Base-by-base conservation (phyloP, 2,329 filamentous ascomycete genomes). In the Alternaria infectoria region DNA sequence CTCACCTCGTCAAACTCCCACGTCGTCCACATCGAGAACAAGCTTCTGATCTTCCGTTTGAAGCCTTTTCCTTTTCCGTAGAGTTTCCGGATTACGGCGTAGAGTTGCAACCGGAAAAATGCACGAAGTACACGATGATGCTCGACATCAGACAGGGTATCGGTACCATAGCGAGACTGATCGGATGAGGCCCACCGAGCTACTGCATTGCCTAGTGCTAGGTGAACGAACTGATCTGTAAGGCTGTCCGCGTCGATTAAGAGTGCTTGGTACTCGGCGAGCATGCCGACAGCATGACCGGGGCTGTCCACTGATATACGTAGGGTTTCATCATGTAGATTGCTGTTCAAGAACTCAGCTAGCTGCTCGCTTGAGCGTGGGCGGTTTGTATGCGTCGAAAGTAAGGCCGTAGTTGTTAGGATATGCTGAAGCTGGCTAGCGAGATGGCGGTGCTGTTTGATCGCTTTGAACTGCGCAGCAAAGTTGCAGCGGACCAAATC, bases 401-500 rank as follows among this genome's bases (percentile, higher is more conserved):
- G 5, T 15, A 59, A 9, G 19, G 26, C 43, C 7, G 57, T 47
- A 15, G 57, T 59, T 0, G n/a, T 47, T 10, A 59, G 15, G 26
- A 59, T 59, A 13, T 54, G 57, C 26, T 21, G 40, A 26, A 59
- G 49, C 25, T 59, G 49, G 46, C 11, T 21, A 47, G 57, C 57
- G 26, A 59, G 49, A 54, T 25, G 5, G 25, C 15, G 28, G 43
- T 54, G 4, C 21, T 8, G 40, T 17, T 26, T 59, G 28, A 59
- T 12, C 15, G 28, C 36, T 32, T 30, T 54, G 10, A 59, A 46
- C 43, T 59, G 49, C 49, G 49, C 3, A 5, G 46, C 45, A 26
- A 59, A 47, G 36, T 59, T 59, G 57, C 57, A 54, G 40, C 57
- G 49, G 13, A 59, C 49, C 7, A 59, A 19, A 7, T 59, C 57